Evolutionary conservation across 768 basidiomycete species (phyloP), one percentile per base, ranked within the genome.

Genomic region (Suillus occidentalis): DNA sequence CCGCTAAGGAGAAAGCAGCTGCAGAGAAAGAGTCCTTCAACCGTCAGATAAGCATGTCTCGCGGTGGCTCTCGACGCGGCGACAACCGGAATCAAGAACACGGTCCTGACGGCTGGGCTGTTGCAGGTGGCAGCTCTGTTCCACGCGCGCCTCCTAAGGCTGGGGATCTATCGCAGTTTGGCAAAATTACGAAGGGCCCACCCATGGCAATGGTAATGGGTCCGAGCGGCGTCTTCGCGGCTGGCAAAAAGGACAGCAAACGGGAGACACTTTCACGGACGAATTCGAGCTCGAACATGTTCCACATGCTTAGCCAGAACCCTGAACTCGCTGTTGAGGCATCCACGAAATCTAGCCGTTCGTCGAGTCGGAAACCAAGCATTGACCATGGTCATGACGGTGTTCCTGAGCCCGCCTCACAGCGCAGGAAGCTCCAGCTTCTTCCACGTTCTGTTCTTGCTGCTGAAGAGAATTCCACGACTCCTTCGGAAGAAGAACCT

Each of bases 31-130:
- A 87, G 75, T 81, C 79, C 36, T 84, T 78, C 69, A 82, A 85
- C 42, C 85, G 89, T 3, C 85, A 84, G 58, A 81, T 88, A 62
- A 89, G 85, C 75, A 94, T 96, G 87, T 95, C 94, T 25, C 90
- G 97, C 50, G 90, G 92, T 45, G 94, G 94, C 45, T 98, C 62
- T 20, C 52, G 18, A 53, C 82, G 40, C 85, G 89, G 28, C 43
- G 88, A 85, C 20, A 86, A 92, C 9, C 85, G 90, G 65, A 84
- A 81, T 52, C 83, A 85, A 13, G 87, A 87, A 63, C 79, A 83
- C 62, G 88, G 87, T 34, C 84, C 90, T 39, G 95, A 98, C 65
- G 93, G 93, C 22, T 98, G 96, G 95, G 86, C 91, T 42, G 88
- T 89, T 50, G 22, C 50, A 50, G 50, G 25, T 31, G 31, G 87